Conservation (phyloP, 1,139 yeast genomes). For the Suhomyces kunorum region DNA sequence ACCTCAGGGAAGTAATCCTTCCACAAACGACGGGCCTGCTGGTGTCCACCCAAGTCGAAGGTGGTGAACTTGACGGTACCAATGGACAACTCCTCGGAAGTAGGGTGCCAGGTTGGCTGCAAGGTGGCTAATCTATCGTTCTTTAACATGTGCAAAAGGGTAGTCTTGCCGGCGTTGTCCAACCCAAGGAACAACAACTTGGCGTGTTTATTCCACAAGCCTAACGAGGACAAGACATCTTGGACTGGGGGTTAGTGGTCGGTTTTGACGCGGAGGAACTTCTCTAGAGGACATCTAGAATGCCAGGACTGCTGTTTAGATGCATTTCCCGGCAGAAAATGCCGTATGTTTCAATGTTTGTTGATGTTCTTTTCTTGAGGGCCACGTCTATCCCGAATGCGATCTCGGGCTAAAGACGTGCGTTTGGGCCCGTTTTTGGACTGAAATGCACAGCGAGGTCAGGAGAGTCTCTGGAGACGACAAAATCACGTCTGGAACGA, state of each 20-base stretch:
- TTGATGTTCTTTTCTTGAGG: neutral
- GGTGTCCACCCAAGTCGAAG: constrained; percentile 97
- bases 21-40: constrained; percentile 99
- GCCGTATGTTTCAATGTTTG: too few species aligned
- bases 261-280: neutral
- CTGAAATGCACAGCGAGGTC: neutral
- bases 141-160: constrained; percentile 93
- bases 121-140: constrained; percentile 97
- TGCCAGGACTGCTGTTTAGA: too few species aligned
- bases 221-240: constrained; percentile 90
- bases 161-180: constrained; percentile 98
- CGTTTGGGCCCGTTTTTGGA: neutral
- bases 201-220: constrained; percentile 97
- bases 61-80: constrained; percentile 97
- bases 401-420: neutral
- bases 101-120: constrained; percentile 98
- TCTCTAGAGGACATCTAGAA: too few species aligned
- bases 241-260: constrained; percentile 56
- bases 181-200: constrained; percentile 92
- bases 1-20: constrained; percentile 99
- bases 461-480: neutral
- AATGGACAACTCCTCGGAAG: constrained; percentile 95
- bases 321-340: too few species aligned
- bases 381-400: neutral
- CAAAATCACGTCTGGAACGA: neutral